phyloP scores from a whole-genome alignment of 768 basidiomycete genomes.

The Cantharellus anzutake region DNA sequence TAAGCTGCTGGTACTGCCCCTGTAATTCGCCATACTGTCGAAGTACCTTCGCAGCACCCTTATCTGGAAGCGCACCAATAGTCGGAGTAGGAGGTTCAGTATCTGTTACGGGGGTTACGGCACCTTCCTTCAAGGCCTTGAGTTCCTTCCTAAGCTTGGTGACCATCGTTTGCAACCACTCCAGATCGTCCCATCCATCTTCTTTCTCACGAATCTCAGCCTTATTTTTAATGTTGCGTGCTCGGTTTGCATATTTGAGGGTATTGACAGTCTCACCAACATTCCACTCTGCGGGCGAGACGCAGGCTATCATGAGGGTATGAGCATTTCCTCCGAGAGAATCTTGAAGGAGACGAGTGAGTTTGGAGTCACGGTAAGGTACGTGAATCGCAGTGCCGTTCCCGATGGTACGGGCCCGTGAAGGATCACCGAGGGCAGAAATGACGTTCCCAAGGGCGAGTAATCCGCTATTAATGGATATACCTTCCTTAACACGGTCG shows the following conservation, averaged over 20 bases:
- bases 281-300: slow-evolving; percentile 93
- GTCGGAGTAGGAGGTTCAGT: slow-evolving; percentile 14
- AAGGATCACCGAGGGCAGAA: slow-evolving; percentile 88
- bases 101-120: slow-evolving; percentile 13
- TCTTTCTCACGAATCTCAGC: slow-evolving; percentile 86
- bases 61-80: slow-evolving; percentile 20
- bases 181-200: slow-evolving; percentile 96
- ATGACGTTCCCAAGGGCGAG: slow-evolving; percentile 96
- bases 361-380: slow-evolving; percentile 96
- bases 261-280: slow-evolving; percentile 85
- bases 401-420: slow-evolving; percentile 53
- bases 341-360: slow-evolving; percentile 89
- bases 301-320: slow-evolving; percentile 97
- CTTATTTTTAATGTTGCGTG: slow-evolving; percentile 91
- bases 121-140: slow-evolving; percentile 57
- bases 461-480: slow-evolving; percentile 93
- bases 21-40: slow-evolving; percentile 71
- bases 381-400: slow-evolving; percentile 47
- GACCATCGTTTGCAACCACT: slow-evolving; percentile 84
- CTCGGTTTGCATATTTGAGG: slow-evolving; percentile 92
- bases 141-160: slow-evolving; percentile 74
- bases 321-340: slow-evolving; percentile 94
- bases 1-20: slow-evolving; percentile 67
- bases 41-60: slow-evolving; percentile 54
- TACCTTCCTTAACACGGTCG: slow-evolving; percentile 96